phyloP scores from a whole-genome alignment of 1,139 yeast genomes.

The Komagataea norvegica region DNA sequence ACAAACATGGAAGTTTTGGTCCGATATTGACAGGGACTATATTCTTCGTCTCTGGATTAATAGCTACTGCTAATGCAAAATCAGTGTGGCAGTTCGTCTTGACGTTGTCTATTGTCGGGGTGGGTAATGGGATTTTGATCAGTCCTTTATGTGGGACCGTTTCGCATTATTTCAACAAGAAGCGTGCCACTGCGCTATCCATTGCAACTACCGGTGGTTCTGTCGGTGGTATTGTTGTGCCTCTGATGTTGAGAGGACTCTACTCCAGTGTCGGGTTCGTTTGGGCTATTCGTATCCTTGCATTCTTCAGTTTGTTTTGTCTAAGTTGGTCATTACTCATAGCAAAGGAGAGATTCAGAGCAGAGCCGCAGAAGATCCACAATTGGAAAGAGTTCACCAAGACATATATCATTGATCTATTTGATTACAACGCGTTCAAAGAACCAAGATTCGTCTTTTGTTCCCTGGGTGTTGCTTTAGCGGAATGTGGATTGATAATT shows the following conservation, averaged over 20 bases:
- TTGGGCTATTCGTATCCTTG: conserved; percentile 55
- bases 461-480: conserved; percentile 39
- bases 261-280: conserved; percentile 47
- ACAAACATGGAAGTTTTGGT: conserved; percentile 48
- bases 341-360: conserved; percentile 23
- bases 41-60: conserved; percentile 46
- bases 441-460: conserved; percentile 37
- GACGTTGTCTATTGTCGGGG: conserved; percentile 50
- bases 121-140: conserved; percentile 53
- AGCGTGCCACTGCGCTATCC: conserved; percentile 57
- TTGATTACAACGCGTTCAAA: conserved; percentile 41
- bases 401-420: conserved; percentile 28
- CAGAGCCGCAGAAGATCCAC: conserved; percentile 8
- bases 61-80: conserved; percentile 51
- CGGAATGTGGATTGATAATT: conserved; percentile 41
- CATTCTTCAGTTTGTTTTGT: conserved; percentile 33
- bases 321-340: conserved; percentile 30
- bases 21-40: conserved; percentile 33
- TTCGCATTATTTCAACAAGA: conserved; percentile 55
- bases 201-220: conserved; percentile 62
- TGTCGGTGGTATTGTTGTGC: conserved; percentile 58
- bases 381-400: conserved; percentile 7
- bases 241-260: conserved; percentile 50
- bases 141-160: conserved; percentile 45
- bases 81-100: conserved; percentile 52